Evolutionary conservation across 441 rosid genomes (phyloP).

Genomic region (Rhodomyrtus psidioides): DNA sequence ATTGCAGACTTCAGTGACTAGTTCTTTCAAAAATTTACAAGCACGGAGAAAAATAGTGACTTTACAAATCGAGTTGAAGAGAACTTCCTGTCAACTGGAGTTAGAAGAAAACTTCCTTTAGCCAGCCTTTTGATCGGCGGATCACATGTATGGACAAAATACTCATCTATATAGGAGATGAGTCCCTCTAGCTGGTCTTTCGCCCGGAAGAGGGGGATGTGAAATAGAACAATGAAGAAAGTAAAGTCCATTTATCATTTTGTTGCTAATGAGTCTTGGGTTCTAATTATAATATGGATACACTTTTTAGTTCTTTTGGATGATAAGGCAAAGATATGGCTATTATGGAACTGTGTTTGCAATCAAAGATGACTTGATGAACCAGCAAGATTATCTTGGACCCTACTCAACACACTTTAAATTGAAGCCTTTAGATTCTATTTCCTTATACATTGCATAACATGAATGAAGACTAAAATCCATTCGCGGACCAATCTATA

Average conservation of each 20-base stretch:
- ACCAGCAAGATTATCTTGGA: neutral
- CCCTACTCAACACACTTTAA: neutral
- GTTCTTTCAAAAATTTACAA: too few relatives aligned
- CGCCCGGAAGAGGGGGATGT: neutral
- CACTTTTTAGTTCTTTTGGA: neutral
- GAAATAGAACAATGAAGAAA: neutral
- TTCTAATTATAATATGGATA: neutral
- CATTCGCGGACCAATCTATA: neutral
- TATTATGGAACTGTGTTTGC: neutral
- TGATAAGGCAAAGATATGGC: neutral
- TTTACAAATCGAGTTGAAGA: too few relatives aligned
- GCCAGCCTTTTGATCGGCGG: too few relatives aligned
- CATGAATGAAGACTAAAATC: neutral
- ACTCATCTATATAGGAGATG: neutral
- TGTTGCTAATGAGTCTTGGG: neutral
- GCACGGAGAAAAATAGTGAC: too few relatives aligned
- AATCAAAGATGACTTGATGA: neutral
- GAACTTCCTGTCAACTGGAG: too few relatives aligned
- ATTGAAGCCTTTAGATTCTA: neutral
- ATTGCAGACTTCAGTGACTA: too few relatives aligned
- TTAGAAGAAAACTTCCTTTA: too few relatives aligned
- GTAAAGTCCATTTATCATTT: neutral
- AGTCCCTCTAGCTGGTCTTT: neutral
- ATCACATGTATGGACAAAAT: too few relatives aligned
- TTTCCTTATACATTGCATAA: neutral